These are phyloP conservation scores for Ogataea minuta DNA, from an alignment of 805 yeast genomes.

Conservation along the genomic window DNA sequence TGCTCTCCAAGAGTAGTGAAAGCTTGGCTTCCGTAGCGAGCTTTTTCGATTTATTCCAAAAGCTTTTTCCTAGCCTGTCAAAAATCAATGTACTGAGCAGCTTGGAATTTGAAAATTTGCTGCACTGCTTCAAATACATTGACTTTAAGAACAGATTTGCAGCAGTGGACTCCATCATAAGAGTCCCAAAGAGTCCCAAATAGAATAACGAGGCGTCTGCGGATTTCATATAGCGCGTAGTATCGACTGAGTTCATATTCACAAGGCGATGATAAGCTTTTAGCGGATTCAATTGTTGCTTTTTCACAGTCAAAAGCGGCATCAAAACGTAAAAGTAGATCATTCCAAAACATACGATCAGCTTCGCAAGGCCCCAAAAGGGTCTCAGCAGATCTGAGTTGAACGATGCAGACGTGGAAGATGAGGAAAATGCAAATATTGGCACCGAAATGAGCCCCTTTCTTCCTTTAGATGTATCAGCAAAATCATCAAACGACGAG, in stretches of 20 bases:
- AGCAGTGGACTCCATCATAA: slow-evolving; percentile 9
- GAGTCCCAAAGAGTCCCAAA: slow-evolving; percentile 9
- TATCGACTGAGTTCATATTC: slow-evolving; percentile 11
- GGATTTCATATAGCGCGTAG: slow-evolving; percentile 9
- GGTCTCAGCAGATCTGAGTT: slow-evolving; percentile 23
- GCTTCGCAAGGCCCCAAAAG: slow-evolving; percentile 29
- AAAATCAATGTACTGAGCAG: slow-evolving; percentile 4
- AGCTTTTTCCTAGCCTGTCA: slow-evolving; percentile 21
- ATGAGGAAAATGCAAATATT: slow-evolving; percentile 26
- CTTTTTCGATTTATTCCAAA: slow-evolving; percentile 13
- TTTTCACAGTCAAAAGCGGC: slow-evolving; percentile 5
- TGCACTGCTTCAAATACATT: slow-evolving; percentile 19
- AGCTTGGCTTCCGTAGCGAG: slow-evolving; percentile 5
- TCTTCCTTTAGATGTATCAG: slow-evolving; percentile 17
- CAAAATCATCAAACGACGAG: slow-evolving; percentile 52
- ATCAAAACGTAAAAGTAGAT: slow-evolving; percentile 21
- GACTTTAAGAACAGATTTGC: slow-evolving; percentile 25
- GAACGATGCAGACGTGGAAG: slow-evolving; percentile 20
- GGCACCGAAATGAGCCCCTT: slow-evolving; percentile 33
- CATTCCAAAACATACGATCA: slow-evolving; percentile 21
- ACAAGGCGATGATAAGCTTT: slow-evolving; percentile 13
- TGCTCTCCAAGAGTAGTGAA: slow-evolving; percentile 12
- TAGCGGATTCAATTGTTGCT: slow-evolving; percentile 15
- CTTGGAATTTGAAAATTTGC: slow-evolving; percentile 11
- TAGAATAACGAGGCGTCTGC: neutral